These are phyloP conservation scores for Spathaspora boniae DNA, from an alignment of 805 yeast genomes.

Conservation along the genomic window DNA sequence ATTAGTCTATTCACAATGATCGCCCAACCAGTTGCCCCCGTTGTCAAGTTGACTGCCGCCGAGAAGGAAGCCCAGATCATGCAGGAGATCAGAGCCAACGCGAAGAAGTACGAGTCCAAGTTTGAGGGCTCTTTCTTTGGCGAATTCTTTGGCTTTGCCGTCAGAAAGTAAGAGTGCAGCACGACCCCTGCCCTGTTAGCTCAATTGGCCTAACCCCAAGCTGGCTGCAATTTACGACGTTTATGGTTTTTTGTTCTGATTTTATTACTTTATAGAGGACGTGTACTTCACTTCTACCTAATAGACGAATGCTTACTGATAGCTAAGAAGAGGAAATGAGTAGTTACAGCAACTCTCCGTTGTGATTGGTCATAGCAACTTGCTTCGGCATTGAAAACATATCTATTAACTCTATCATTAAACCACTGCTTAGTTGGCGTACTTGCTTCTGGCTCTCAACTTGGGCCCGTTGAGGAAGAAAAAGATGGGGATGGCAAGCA, in stretches of 20 bases:
- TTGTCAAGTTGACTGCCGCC: conserved; percentile 30
- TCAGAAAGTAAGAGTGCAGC: conserved; percentile 11
- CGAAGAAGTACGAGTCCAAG: conserved; percentile 34
- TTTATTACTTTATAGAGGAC: too few relatives aligned
- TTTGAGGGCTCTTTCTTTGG: conserved; percentile 42
- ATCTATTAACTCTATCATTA: too few relatives aligned
- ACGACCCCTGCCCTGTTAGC: too few relatives aligned
- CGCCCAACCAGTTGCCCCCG: conserved; percentile 9
- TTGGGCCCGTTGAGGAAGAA: conserved; percentile 43
- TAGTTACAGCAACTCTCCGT: too few relatives aligned
- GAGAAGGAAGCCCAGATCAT: conserved; percentile 46
- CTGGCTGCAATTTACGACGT: not conserved
- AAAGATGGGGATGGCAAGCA: conserved; percentile 47
- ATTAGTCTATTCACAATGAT: conserved; percentile 6
- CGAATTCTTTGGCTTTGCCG: conserved; percentile 35
- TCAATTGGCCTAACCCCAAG: too few relatives aligned
- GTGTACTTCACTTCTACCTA: too few relatives aligned
- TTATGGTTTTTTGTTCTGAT: not conserved
- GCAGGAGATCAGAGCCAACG: conserved; percentile 39
- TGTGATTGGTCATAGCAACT: too few relatives aligned
- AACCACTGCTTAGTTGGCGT: too few relatives aligned
- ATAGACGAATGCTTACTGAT: too few relatives aligned
- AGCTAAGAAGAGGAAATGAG: too few relatives aligned
- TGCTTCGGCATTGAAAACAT: too few relatives aligned
- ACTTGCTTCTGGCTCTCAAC: conserved; percentile 42